These are phyloP conservation scores for Ichthyophonus hoferi DNA, from an alignment of 208 protist genomes.

Conservation along the genomic window DNA sequence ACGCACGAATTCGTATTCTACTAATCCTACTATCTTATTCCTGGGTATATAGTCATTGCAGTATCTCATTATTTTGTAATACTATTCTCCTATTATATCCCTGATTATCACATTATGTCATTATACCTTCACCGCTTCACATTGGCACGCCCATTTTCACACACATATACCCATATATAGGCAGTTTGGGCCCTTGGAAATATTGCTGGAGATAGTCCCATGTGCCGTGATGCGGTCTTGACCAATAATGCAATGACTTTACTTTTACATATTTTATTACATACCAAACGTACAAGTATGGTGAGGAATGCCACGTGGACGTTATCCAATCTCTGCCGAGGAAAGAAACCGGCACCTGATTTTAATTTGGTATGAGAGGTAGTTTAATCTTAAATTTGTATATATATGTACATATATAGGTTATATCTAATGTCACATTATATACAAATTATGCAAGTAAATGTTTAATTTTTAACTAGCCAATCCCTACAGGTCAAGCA, in stretches of 20 bases:
- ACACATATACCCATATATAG: no score
- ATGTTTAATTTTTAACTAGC: no score
- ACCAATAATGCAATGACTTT: neutral
- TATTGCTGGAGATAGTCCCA: conserved; percentile 90
- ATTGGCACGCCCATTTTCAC: no score
- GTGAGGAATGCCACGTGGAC: conserved; percentile 92
- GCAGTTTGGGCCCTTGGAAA: conserved; percentile 80
- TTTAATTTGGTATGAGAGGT: conserved; percentile 3
- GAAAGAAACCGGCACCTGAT: conserved; percentile 43
- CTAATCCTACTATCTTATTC: neutral
- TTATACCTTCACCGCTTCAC: no score
- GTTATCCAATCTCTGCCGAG: conserved; percentile 93
- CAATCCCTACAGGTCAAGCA: conserved; percentile 50
- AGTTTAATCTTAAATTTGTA: neutral
- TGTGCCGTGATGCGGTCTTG: conserved; percentile 61
- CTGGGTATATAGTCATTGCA: neutral
- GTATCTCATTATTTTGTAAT: no score
- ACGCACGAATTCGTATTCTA: neutral
- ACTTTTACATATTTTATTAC: neutral
- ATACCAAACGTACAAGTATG: conserved; percentile 36
- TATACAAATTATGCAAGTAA: neutral
- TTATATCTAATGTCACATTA: neutral
- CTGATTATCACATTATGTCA: no score
- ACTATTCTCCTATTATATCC: no score
- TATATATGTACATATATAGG: neutral